These are phyloP conservation scores for Letharia columbiana DNA, from an alignment of 495 filamentous ascomycete species.

Conservation along the genomic window DNA sequence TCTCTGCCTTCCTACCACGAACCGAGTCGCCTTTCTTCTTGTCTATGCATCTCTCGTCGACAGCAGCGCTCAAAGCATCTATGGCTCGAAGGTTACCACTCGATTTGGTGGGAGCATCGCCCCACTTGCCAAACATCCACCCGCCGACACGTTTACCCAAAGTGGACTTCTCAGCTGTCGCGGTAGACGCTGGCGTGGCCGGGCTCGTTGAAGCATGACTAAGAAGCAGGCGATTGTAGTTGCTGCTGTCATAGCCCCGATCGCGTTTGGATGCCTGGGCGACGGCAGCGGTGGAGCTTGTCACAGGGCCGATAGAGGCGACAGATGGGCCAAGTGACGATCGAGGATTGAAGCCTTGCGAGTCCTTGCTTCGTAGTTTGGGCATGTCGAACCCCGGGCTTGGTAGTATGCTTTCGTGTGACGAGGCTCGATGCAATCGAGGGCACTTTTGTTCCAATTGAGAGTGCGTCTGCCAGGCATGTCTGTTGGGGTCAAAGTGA, in stretches of 20 bases:
- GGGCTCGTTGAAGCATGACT: not conserved
- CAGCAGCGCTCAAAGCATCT: constrained; percentile 16
- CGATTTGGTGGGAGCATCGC: constrained; percentile 34
- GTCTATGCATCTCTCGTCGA: not conserved
- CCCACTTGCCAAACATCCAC: constrained; percentile 51
- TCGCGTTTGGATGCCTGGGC: constrained; percentile 15
- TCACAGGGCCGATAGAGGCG: constrained; percentile 37
- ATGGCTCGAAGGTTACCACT: constrained; percentile 20
- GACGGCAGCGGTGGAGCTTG: constrained; percentile 35
- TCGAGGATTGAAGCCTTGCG: constrained; percentile 26
- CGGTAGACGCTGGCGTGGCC: constrained; percentile 10
- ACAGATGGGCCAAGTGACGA: constrained; percentile 29
- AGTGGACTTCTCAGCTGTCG: constrained; percentile 29
- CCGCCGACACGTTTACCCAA: constrained; percentile 43
- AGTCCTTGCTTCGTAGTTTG: constrained; percentile 20
- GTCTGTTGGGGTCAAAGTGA: constrained; percentile 23
- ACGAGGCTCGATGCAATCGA: constrained; percentile 34
- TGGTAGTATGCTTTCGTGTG: constrained; percentile 46
- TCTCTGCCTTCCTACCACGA: constrained; percentile 6
- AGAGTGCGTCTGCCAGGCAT: constrained; percentile 26
- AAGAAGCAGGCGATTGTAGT: constrained; percentile 23
- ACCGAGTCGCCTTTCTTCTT: not conserved
- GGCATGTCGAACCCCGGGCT: constrained; percentile 46
- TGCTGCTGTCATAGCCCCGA: constrained; percentile 21
- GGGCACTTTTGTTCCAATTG: constrained; percentile 23